Conservation (phyloP, 1,284 basidiomycete species). For the Ustilago hordei region DNA sequence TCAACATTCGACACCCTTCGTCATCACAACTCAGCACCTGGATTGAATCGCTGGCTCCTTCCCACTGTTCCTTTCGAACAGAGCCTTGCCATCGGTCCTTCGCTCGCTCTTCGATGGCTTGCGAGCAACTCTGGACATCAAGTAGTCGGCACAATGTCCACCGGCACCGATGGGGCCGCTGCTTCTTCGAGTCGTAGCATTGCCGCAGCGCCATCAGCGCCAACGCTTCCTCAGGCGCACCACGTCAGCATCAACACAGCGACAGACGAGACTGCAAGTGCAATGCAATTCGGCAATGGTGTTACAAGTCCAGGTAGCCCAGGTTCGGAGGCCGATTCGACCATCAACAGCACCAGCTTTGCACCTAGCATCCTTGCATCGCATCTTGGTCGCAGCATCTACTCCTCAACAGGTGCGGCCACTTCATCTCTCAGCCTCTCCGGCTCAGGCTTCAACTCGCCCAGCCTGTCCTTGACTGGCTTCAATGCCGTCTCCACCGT, state of each 20-base stretch:
- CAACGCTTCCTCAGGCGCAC: conserved; percentile 7
- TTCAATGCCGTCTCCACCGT: conserved; percentile 65
- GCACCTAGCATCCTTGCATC: conserved; percentile 42
- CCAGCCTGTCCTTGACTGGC: conserved; percentile 41
- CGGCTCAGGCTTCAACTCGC: conserved; percentile 42
- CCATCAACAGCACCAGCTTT: conserved; percentile 41
- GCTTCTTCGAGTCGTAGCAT: conserved; percentile 18
- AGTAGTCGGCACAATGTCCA: conserved; percentile 17
- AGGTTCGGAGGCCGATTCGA: conserved; percentile 45
- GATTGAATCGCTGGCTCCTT: not conserved
- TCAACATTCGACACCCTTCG: not conserved
- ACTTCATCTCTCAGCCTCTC: conserved; percentile 35
- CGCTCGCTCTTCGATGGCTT: conserved; percentile 16
- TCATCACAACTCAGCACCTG: not conserved
- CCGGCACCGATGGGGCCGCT: conserved; percentile 12
- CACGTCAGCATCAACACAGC: not conserved
- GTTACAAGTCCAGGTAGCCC: conserved; percentile 40
- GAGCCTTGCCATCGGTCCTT: not conserved
- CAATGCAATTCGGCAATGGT: conserved; percentile 30
- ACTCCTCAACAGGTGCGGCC: conserved; percentile 30
- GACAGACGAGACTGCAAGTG: conserved; percentile 15
- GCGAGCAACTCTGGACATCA: conserved; percentile 11
- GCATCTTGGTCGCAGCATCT: conserved; percentile 35
- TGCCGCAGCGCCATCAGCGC: not conserved
- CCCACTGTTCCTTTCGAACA: not conserved